Evolutionary conservation across 129 eudicot genomes (phyloP), one percentile per base, ranked within the genome.

Genomic region (Saussurea involucrata): DNA sequence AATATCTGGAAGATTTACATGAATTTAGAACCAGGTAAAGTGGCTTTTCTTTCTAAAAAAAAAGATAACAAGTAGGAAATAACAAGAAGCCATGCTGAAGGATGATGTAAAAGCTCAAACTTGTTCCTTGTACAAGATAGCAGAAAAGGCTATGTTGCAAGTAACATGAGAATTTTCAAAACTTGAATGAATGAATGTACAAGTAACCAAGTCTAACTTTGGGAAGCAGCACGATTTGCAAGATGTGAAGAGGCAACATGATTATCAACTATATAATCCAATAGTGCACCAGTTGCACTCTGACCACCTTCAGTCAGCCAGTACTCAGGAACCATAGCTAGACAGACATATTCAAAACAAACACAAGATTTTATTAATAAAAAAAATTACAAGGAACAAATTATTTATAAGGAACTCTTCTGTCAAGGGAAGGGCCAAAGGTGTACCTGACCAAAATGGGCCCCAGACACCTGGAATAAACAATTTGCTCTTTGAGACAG

Each of bases 241-340:
- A 95, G 91, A 72, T 79, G 91, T 79, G 96, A 89, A 71, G 97
- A 95, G 32, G 96, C 96, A 73, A 85, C 91, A 65, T 95, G 99
- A 79, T 85, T 91, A 75, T 91, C 96, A 37, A 94, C 81, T 37
- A 94, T 78, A 80, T 91, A 67, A 83, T 91, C 98, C 75, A 94
- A 85, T 71, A 91, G 84, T 46, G 96, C 93, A 64, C 98, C 98
- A 29, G 97, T 94, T 4, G 98, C 98, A 86, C 98, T 94, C 85
- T 94, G 98, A 34, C 98, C 98, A 34, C 98, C 98, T 90, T 94
- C 98, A 24, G 98, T 91, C n/a, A 94, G 92, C 98, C 98, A 94
- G 57, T 79, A 86, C 82, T 91, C 90, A 24, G 98, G 98, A 76
- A 94, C 89, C 98, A 94, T 94, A 11, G 96, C 98, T 94, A 74